Evolutionary conservation across 257 asterid species (phyloP).

Genomic region (Solanum tarapatanum): DNA sequence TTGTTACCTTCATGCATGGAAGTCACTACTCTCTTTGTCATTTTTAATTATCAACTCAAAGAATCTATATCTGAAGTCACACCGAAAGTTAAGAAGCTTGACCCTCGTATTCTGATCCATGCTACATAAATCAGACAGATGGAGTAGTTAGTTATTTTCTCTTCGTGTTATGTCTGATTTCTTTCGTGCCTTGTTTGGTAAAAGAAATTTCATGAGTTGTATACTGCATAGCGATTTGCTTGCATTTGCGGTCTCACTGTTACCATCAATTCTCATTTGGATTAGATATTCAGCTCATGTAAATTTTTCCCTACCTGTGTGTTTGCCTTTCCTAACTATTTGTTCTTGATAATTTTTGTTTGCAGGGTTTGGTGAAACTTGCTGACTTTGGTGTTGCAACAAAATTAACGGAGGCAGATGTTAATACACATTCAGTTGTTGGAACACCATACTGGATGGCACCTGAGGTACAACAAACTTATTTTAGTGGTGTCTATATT

Average conservation of each 20-base stretch:
- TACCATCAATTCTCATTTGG: background rate
- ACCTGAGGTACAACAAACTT: conserved; percentile 61
- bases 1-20: background rate
- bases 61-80: background rate
- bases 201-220: background rate
- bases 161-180: background rate
- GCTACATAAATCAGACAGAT: background rate
- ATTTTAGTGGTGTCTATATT: background rate
- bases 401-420: conserved; percentile 89
- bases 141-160: background rate
- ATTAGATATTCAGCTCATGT: background rate
- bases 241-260: background rate
- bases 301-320: background rate
- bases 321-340: background rate
- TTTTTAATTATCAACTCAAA: background rate
- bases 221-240: background rate
- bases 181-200: background rate
- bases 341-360: conserved; percentile 22
- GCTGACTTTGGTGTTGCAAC: conserved; percentile 99
- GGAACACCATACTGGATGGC: conserved; percentile 99
- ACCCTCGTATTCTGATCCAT: background rate
- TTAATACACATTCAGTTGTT: conserved; percentile 89
- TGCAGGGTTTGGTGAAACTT: conserved; percentile 99
- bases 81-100: background rate
- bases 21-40: background rate